Conservation (phyloP, 805 yeast species). For the Yamadazyma nakazawae region DNA sequence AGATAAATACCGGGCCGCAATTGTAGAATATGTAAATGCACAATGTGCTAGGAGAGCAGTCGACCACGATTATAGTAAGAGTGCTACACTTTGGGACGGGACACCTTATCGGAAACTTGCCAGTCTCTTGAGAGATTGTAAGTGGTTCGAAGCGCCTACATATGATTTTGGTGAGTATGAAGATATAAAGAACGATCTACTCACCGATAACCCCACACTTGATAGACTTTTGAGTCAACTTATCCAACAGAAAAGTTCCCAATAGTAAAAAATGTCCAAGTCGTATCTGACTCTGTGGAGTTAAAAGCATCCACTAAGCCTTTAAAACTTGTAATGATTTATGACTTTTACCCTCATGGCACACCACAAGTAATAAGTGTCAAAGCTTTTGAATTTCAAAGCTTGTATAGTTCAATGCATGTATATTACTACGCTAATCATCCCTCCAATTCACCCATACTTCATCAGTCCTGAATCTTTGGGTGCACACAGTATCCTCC, state of each 20-base stretch:
- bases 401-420: not conserved
- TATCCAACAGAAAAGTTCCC: constrained; percentile 1
- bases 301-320: not conserved
- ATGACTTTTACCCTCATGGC: constrained; percentile 7
- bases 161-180: not conserved
- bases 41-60: constrained; percentile 33
- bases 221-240: constrained; percentile 6
- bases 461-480: constrained; percentile 91
- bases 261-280: constrained; percentile 17
- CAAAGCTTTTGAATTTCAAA: not conserved
- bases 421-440: constrained; percentile 18
- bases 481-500: constrained; percentile 80
- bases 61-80: constrained; percentile 37
- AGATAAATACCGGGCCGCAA: constrained; percentile 26
- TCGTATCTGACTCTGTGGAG: constrained; percentile 30
- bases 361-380: constrained; percentile 3
- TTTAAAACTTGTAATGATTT: constrained; percentile 8
- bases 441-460: constrained; percentile 90
- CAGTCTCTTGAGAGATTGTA: constrained; percentile 42
- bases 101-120: constrained; percentile 43
- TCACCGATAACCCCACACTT: constrained; percentile 9
- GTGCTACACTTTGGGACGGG: constrained; percentile 47
- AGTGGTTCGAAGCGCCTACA: not conserved
- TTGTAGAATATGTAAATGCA: constrained; percentile 26
- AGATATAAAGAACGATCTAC: not conserved